Base-by-base conservation (phyloP, 805 yeast genomes). In the Cyberlindnera meyerae region DNA sequence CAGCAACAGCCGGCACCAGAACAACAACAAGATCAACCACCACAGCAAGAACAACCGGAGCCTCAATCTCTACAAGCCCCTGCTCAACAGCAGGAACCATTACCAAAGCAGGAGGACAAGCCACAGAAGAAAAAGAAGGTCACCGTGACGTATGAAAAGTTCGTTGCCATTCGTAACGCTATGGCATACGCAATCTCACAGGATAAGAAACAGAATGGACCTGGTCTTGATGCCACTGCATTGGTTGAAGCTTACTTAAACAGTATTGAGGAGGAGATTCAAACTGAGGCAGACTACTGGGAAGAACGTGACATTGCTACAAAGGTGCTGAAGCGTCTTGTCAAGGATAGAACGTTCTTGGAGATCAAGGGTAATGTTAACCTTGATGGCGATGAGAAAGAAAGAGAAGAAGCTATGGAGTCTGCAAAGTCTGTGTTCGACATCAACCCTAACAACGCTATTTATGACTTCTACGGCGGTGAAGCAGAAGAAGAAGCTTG, bases 261-360 rank as follows among this genome's bases (percentile, higher is more conserved):
- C 25, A 82, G 78, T 48, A 75, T 75, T 40, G 96, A 86, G 59
- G 76, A 76, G 44, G 80, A 75, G 33, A 65, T 93, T 27, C 68
- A 74, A 21, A 68, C 82, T 6, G 95, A 82, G 51, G 75, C 70
- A 32, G 84, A 83, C 34, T 80, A 79, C 53, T 75, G 79, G 66
- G 64, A 63, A 11, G 96, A 90, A 56, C 67, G 82, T 38, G 75
- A 71, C 31, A 66, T 84, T 34, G 85, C 87, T 1, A 73, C 70
- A 49, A 90, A 87, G 61, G 96, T 93, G 11, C 64, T 93, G 53
- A 81, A 77, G 57, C 72, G 90, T 50, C 71, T 93, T 54, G 94
- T 81, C 15, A 83, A 82, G 55, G 96, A 89, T 55, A 76, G 84
- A 55, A 77, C 90, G 21, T 69, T 93, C 52, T 77, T 90, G 86